A percentile compares a stretch with the other conserved stretches of the same genome.
These are phyloP conservation scores for Debaryomyces sp. DNA, from an alignment of 1,139 yeast species.

Conservation along the genomic window DNA sequence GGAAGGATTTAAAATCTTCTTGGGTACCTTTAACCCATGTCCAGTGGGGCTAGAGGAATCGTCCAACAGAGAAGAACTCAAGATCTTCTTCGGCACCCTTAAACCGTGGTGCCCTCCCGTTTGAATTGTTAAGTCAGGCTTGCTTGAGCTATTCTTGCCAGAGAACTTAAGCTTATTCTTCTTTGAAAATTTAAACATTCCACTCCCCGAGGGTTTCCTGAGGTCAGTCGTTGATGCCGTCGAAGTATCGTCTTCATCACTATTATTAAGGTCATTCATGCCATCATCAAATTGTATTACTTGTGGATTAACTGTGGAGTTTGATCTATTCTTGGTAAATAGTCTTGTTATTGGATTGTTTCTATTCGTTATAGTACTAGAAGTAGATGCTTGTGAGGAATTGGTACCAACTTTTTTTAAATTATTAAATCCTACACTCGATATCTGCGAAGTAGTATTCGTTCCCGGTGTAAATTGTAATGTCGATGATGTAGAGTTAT, in stretches of 20 bases:
- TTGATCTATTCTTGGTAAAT: constrained; percentile 38
- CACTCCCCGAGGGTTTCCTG: constrained; percentile 1
- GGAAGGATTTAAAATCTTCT: constrained; percentile 28
- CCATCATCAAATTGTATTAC: constrained; percentile 13
- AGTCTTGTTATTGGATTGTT: constrained; percentile 33
- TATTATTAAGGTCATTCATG: constrained; percentile 10
- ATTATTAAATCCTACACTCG: constrained; percentile 45
- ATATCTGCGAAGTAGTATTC: constrained; percentile 27
- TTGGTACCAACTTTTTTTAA: constrained; percentile 40
- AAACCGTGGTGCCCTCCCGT: constrained; percentile 32
- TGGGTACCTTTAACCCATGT: constrained; percentile 27
- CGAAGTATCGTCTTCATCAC: constrained; percentile 10
- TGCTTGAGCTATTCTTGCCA: constrained; percentile 15
- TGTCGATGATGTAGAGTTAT: constrained; percentile 25
- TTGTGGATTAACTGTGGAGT: constrained; percentile 18
- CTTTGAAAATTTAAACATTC: constrained; percentile 12
- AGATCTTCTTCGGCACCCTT: constrained; percentile 31
- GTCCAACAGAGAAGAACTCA: constrained; percentile 24
- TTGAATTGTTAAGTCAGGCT: constrained; percentile 33
- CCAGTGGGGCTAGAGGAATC: constrained; percentile 17
- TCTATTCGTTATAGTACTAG: constrained; percentile 25
- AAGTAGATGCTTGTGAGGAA: constrained; percentile 29
- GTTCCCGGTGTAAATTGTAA: constrained; percentile 9
- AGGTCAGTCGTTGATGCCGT: constrained; percentile 1
- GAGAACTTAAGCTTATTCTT: constrained; percentile 18